A percentile compares a stretch with the other conserved stretches of the same genome.
These are phyloP conservation scores for Dorcoceras hygrometricum DNA, from an alignment of 257 asterid species.

Conservation along the genomic window DNA sequence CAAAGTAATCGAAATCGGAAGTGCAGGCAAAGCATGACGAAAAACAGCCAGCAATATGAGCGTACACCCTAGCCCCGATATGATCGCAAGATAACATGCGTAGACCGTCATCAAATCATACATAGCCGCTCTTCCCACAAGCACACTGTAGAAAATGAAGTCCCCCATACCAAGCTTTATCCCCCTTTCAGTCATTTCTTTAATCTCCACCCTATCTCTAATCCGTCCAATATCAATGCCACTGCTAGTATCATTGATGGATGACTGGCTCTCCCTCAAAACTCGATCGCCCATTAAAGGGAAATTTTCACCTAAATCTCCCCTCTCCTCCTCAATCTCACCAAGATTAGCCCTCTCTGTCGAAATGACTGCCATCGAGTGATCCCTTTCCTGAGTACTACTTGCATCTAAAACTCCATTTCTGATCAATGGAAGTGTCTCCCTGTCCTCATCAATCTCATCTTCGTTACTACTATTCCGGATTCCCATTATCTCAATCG, in stretches of 20 bases:
- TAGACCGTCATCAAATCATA: constrained; percentile 95
- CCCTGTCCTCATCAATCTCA: constrained; percentile 56
- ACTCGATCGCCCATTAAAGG: constrained; percentile 57
- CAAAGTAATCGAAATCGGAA: constrained; percentile 79
- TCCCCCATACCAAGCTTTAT: constrained; percentile 95
- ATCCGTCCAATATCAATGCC: neutral
- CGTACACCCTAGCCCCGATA: constrained; percentile 92
- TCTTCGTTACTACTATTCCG: constrained; percentile 19
- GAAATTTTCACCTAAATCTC: constrained; percentile 51
- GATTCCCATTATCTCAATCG: constrained; percentile 26
- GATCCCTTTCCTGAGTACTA: constrained; percentile 26
- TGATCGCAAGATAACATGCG: constrained; percentile 96
- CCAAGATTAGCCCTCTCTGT: constrained; percentile 23
- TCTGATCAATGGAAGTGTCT: constrained; percentile 62
- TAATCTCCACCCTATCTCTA: constrained; percentile 32
- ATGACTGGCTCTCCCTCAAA: constrained; percentile 29
- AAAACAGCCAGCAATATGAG: constrained; percentile 78
- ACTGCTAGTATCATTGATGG: neutral
- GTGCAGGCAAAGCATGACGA: constrained; percentile 91
- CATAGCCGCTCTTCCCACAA: constrained; percentile 98
- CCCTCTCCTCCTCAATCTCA: constrained; percentile 56
- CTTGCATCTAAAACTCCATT: constrained; percentile 32
- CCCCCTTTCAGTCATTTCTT: constrained; percentile 44
- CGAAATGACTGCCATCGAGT: constrained; percentile 26
- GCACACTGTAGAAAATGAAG: constrained; percentile 85